phyloP scores from a whole-genome alignment of 1,284 basidiomycete species.

The Athelia psychrophila region DNA sequence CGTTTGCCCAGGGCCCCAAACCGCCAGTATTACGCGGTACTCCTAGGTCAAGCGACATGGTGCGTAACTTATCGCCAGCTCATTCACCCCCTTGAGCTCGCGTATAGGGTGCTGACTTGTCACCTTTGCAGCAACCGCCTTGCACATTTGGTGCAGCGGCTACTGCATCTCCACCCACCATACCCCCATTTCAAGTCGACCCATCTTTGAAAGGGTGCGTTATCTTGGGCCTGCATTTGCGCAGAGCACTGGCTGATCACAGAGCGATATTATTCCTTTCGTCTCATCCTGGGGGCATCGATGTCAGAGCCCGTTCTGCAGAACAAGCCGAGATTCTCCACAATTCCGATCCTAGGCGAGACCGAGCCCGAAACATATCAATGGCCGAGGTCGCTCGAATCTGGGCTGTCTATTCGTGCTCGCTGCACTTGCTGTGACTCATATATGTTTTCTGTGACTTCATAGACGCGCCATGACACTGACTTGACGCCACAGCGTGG shows the following conservation, averaged over 20 bases:
- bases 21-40: constrained; percentile 38
- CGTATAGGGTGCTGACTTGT: no score
- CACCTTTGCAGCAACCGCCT: no score
- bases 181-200: constrained; percentile 18
- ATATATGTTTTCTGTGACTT: constrained; percentile 8
- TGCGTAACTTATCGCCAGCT: constrained; percentile 4
- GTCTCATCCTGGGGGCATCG: constrained; percentile 25
- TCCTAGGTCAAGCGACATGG: constrained; percentile 1
- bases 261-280: constrained; percentile 26
- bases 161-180: no score
- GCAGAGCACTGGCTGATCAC: no score
- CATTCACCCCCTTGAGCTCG: not conserved
- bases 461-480: not conserved
- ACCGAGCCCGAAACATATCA: constrained; percentile 18
- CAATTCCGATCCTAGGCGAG: constrained; percentile 22
- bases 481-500: constrained; percentile 23
- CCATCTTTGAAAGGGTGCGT: constrained; percentile 53
- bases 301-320: constrained; percentile 11
- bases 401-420: constrained; percentile 39
- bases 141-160: no score
- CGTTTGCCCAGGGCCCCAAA: constrained; percentile 38
- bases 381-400: constrained; percentile 34
- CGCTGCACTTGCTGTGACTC: constrained; percentile 21
- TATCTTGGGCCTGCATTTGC: no score
- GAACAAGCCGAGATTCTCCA: constrained; percentile 29